Evolutionary conservation across 2,329 filamentous ascomycete species (phyloP), one percentile per base, ranked within the genome.

Genomic region (Chaetomium sp.): DNA sequence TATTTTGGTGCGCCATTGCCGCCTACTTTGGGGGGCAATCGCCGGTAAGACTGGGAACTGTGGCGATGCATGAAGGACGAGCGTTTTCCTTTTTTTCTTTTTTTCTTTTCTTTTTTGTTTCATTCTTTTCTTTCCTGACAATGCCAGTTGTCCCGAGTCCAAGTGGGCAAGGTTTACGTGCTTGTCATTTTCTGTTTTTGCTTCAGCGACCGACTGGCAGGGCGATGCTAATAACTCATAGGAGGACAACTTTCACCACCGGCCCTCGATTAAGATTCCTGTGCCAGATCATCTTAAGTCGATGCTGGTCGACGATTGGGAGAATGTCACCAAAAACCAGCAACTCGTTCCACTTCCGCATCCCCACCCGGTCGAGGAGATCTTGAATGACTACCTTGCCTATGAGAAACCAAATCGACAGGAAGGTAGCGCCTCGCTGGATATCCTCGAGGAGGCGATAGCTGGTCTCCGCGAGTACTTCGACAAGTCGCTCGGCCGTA

Each of bases 251-350:
- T 99, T 97, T 75, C 87, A 93, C 74, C 84, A 85, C 68, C 88
- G 93, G 64, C 93, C 94, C 23, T 92, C 92, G 21, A 90, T 99
- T 72, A 91, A 92, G 72, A 85, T 99, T 50, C 84, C 89, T 57
- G 88, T 98, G 69, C 93, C 95, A 0, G 95, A 98, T 74, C 87
- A 90, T 69, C 83, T 99, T 70, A 97, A 98, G 80, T 92, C 91
- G 19, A 85, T 96, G 68, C 86, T 99, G 3, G 95, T 99, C 25
- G 95, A 99, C 75, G 95, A 99, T 76, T 99, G 95, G 95, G 95
- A 99, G 77, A 96, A 97, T 72, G 88, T 99, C 67, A 99, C 95
- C 63, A 98, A 97, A 80, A 95, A 96, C 75, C 87, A 92, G 71
- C 91, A 94, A 74, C 87, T 98, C 4, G 92, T 97, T 35, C 89